These are phyloP conservation scores for Chytriomyces sp. DNA, from an alignment of 192 early-diverging fungal genomes.

Conservation along the genomic window DNA sequence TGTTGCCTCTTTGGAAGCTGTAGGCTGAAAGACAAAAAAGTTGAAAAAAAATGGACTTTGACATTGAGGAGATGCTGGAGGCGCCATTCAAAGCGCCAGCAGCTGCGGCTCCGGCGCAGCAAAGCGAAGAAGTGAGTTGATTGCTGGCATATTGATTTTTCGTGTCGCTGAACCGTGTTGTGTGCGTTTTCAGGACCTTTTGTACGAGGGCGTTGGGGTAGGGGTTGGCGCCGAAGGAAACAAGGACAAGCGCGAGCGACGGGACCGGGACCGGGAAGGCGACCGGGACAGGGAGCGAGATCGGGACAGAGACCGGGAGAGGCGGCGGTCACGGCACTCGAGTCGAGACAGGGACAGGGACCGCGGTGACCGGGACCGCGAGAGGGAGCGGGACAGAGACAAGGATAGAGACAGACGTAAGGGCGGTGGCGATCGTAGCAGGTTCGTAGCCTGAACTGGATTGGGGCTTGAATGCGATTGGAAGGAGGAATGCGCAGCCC, in stretches of 20 bases:
- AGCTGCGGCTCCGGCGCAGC: not conserved
- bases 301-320: slow-evolving; percentile 19
- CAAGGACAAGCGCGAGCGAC: not conserved
- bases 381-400: slow-evolving; percentile 24
- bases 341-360: not conserved
- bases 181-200: not conserved
- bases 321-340: not conserved
- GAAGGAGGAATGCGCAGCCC: no score
- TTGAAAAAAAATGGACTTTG: slow-evolving; percentile 9
- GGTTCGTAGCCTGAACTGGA: no score
- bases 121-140: not conserved
- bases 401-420: slow-evolving; percentile 31
- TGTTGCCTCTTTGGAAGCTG: no score
- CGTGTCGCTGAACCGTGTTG: not conserved
- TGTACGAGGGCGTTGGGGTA: not conserved
- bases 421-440: slow-evolving; percentile 29
- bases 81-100: slow-evolving; percentile 44
- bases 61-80: slow-evolving; percentile 52
- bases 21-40: no score
- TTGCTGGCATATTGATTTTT: not conserved
- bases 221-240: no score
- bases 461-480: no score
- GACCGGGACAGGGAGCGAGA: slow-evolving; percentile 4
- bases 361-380: slow-evolving; percentile 19
- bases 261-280: slow-evolving; percentile 7